Conservation (phyloP, 1,284 basidiomycete species). For the Sanghuangporus weigelae region DNA sequence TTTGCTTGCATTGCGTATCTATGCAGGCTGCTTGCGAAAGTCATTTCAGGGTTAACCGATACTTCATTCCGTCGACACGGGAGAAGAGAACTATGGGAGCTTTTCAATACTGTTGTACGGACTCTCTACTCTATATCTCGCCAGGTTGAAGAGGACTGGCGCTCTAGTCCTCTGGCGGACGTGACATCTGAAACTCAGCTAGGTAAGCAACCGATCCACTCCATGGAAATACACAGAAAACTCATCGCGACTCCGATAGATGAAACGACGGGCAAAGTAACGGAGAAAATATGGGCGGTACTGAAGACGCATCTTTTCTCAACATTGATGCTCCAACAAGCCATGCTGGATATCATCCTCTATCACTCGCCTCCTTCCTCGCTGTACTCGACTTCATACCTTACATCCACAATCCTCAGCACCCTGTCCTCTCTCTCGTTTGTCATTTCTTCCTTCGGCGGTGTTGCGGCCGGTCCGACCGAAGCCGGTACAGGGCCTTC, state of each 20-base stretch:
- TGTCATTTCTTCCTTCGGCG: conserved; percentile 69
- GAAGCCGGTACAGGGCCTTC: conserved; percentile 30
- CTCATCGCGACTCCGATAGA: conserved; percentile 24
- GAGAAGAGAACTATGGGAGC: conserved; percentile 2
- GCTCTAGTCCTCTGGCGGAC: conserved; percentile 36
- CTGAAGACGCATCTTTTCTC: conserved; percentile 70
- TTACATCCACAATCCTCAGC: conserved; percentile 43
- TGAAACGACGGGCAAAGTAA: conserved; percentile 38
- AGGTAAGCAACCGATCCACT: conserved; percentile 29
- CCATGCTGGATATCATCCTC: conserved; percentile 48
- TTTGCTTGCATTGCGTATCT: conserved; percentile 3
- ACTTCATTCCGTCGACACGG: conserved; percentile 20
- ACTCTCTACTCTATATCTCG: conserved; percentile 33
- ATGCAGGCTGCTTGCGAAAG: conserved; percentile 11
- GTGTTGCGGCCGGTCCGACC: conserved; percentile 46
- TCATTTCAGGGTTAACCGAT: conserved; percentile 45
- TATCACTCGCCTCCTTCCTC: conserved; percentile 29
- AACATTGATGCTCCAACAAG: conserved; percentile 60
- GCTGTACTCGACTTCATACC: conserved; percentile 9
- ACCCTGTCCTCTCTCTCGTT: conserved; percentile 62
- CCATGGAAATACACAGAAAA: not conserved
- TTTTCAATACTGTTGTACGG: not conserved
- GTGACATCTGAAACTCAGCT: conserved; percentile 27
- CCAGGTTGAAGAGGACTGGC: conserved; percentile 51
- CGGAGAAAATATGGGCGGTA: conserved; percentile 49